These are phyloP conservation scores for Ogataea naganishii DNA, from an alignment of 805 yeast species.

Conservation along the genomic window DNA sequence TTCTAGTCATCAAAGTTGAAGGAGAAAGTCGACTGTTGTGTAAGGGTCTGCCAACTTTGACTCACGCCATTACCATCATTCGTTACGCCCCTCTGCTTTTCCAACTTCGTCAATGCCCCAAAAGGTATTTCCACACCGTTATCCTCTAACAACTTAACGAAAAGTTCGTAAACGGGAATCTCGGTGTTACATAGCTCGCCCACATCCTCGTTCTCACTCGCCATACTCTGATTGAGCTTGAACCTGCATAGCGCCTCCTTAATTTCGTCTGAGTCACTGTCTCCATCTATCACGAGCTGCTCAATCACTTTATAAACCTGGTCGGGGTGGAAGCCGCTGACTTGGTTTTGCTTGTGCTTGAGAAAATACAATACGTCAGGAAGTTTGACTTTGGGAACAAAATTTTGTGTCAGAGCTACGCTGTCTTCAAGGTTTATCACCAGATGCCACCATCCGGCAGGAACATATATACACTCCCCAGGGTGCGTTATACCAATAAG, in stretches of 20 bases:
- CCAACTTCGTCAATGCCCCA: constrained; percentile 24
- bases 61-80: constrained; percentile 16
- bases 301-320: constrained; percentile 33
- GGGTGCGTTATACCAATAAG: constrained; percentile 67
- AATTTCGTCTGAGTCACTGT: constrained; percentile 9
- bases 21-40: no score
- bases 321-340: constrained; percentile 69
- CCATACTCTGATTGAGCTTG: constrained; percentile 8
- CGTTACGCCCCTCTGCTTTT: constrained; percentile 20
- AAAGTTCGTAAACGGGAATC: constrained; percentile 57
- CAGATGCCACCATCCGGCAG: constrained; percentile 97
- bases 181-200: constrained; percentile 37
- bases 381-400: constrained; percentile 62
- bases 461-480: constrained; percentile 83
- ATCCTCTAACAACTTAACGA: constrained; percentile 38
- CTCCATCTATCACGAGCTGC: constrained; percentile 19
- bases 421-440: constrained; percentile 79
- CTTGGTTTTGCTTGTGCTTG: constrained; percentile 56
- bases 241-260: constrained; percentile 17
- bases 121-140: constrained; percentile 28
- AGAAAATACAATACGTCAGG: constrained; percentile 59
- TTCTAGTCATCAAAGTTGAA: no score
- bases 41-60: no score
- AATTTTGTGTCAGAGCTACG: constrained; percentile 86
- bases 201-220: constrained; percentile 46